A percentile compares a stretch with the other conserved stretches of the same genome.
phyloP scores from a whole-genome alignment of 495 filamentous ascomycete genomes.

The Xylaria acuta region DNA sequence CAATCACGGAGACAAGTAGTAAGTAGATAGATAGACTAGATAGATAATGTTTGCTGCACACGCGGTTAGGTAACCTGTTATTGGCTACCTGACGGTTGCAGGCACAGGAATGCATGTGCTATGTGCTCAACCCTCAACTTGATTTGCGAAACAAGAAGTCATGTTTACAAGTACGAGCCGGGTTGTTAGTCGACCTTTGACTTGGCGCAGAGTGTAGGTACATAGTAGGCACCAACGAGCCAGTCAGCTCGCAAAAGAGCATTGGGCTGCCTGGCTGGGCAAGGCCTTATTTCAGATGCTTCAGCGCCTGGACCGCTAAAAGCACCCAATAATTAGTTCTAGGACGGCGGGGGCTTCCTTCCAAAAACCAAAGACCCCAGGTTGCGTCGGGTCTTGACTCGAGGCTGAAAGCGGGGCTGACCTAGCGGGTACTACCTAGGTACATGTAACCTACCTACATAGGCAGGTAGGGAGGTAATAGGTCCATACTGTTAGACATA shows the following conservation, averaged over 20 bases:
- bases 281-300: conserved; percentile 18
- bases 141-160: background rate
- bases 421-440: background rate
- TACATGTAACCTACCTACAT: background rate
- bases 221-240: background rate
- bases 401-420: conserved; percentile 16
- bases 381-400: background rate
- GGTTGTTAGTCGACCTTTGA: too few relatives aligned
- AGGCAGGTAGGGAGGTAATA: too few relatives aligned
- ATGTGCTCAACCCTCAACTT: background rate
- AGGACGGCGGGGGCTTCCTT: background rate
- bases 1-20: background rate
- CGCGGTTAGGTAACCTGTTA: background rate
- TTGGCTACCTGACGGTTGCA: background rate
- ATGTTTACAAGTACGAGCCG: background rate
- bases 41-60: background rate
- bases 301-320: conserved; percentile 5
- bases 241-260: background rate
- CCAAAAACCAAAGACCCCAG: too few relatives aligned
- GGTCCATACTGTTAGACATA: too few relatives aligned
- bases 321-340: background rate
- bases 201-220: background rate
- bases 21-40: too few relatives aligned
- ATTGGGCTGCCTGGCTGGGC: conserved; percentile 20
- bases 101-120: background rate